These are phyloP conservation scores for Fusarium sp. DNA, from an alignment of 2,329 filamentous ascomycete species.

Conservation along the genomic window DNA sequence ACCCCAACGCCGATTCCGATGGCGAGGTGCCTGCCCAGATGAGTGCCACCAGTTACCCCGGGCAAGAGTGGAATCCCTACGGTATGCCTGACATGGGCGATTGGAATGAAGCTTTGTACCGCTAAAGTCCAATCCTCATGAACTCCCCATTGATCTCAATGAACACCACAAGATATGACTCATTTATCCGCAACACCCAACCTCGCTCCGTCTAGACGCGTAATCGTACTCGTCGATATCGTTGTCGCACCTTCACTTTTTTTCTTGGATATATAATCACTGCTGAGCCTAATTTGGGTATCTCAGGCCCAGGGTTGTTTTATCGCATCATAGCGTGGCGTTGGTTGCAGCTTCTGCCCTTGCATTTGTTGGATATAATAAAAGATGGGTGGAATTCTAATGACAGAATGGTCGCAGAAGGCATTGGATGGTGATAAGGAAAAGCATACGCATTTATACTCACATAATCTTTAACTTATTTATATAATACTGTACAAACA, in stretches of 20 bases:
- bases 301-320: neutral
- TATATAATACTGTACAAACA: constrained; percentile 2
- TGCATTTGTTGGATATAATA: constrained; percentile 17
- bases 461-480: constrained; percentile 16
- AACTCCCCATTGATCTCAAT: neutral
- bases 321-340: constrained; percentile 28
- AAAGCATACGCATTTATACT: constrained; percentile 20
- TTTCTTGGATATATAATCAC: constrained; percentile 1
- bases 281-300: neutral
- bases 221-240: neutral
- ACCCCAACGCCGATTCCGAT: constrained; percentile 51
- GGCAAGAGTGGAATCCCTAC: constrained; percentile 76
- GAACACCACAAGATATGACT: neutral
- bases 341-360: constrained; percentile 17
- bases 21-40: constrained; percentile 61
- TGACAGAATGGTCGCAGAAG: constrained; percentile 15
- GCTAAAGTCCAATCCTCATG: neutral
- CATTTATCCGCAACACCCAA: neutral
- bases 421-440: constrained; percentile 1
- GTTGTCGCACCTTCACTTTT: neutral
- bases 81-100: constrained; percentile 50
- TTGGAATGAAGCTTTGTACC: constrained; percentile 36
- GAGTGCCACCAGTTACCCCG: constrained; percentile 76
- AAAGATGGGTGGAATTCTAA: constrained; percentile 6
- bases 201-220: neutral